These are phyloP conservation scores for Diplodia mutila DNA, from an alignment of 2,329 filamentous ascomycete species.

Conservation along the genomic window DNA sequence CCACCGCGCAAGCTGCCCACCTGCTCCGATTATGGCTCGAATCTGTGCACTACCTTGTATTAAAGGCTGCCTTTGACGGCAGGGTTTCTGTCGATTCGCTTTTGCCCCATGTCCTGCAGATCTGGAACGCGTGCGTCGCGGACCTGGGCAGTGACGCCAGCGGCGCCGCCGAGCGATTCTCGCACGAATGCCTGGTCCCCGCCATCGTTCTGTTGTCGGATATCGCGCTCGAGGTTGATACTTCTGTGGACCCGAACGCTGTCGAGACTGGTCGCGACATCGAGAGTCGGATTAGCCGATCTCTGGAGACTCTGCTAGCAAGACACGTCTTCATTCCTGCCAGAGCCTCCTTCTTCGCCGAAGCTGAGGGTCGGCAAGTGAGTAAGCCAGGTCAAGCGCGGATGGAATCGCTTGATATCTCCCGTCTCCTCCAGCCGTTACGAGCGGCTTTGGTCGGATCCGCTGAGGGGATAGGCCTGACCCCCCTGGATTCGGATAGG, in stretches of 20 bases:
- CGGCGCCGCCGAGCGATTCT: slow-evolving; percentile 42
- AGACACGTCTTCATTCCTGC: slow-evolving; percentile 49
- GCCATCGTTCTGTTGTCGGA: slow-evolving; percentile 35
- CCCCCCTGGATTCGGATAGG: slow-evolving; percentile 13
- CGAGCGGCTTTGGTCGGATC: not conserved
- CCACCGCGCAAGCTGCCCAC: slow-evolving; percentile 41
- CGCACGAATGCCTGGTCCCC: slow-evolving; percentile 42
- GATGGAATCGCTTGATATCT: slow-evolving; percentile 31
- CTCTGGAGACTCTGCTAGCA: slow-evolving; percentile 44
- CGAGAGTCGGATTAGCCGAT: slow-evolving; percentile 13
- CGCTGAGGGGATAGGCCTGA: not conserved
- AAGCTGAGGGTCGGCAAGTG: slow-evolving; percentile 16
- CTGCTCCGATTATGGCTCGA: slow-evolving; percentile 42
- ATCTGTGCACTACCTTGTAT: slow-evolving; percentile 28
- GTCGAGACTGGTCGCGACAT: slow-evolving; percentile 11
- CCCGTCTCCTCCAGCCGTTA: slow-evolving; percentile 8
- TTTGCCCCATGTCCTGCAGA: slow-evolving; percentile 28
- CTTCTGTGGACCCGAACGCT: slow-evolving; percentile 10
- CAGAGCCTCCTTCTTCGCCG: slow-evolving; percentile 42
- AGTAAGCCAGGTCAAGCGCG: slow-evolving; percentile 5
- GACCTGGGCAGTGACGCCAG: slow-evolving; percentile 35
- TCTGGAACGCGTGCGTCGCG: slow-evolving; percentile 41
- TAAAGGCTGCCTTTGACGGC: slow-evolving; percentile 8
- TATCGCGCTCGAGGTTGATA: slow-evolving; percentile 4
- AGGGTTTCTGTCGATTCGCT: slow-evolving; percentile 8